Evolutionary conservation across 306 rosid species (phyloP).

Genomic region (Oemleria cerasiformis): DNA sequence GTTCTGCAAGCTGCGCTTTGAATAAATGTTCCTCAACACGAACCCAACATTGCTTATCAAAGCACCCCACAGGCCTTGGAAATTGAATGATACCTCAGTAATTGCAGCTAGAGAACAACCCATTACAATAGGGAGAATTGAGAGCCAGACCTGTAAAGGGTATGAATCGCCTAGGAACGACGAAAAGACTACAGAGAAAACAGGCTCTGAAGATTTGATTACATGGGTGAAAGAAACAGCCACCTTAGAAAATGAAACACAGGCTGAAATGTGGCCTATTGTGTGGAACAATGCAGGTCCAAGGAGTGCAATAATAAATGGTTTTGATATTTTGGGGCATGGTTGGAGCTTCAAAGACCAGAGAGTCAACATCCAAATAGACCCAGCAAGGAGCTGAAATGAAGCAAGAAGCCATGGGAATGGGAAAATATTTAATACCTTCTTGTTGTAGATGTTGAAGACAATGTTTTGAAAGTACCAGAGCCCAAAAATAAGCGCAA

Average conservation of each 20-base stretch:
- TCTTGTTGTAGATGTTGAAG: constrained; percentile 92
- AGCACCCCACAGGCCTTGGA: constrained; percentile 81
- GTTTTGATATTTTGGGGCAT: constrained; percentile 71
- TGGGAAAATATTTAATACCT: constrained; percentile 66
- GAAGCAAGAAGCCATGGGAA: constrained; percentile 97
- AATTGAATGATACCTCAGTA: constrained; percentile 83
- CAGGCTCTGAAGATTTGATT: constrained; percentile 92
- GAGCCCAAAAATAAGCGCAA: constrained; percentile 69
- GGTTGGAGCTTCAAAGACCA: constrained; percentile 86
- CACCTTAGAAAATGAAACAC: constrained; percentile 91
- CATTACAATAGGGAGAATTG: constrained; percentile 81
- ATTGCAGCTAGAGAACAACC: constrained; percentile 89
- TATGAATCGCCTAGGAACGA: constrained; percentile 71
- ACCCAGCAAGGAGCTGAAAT: constrained; percentile 88
- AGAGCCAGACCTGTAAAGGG: constrained; percentile 88
- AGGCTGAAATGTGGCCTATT: constrained; percentile 90
- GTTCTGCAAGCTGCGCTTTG: constrained; percentile 68
- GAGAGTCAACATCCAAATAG: constrained; percentile 75
- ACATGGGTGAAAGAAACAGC: constrained; percentile 98
- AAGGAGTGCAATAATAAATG: constrained; percentile 73
- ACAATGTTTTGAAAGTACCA: constrained; percentile 92
- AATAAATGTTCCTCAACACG: constrained; percentile 79
- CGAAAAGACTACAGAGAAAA: constrained; percentile 72
- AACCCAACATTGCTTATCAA: constrained; percentile 91
- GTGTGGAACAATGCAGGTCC: constrained; percentile 98